Evolutionary conservation across 768 basidiomycete genomes (phyloP), one percentile per base, ranked within the genome.

Genomic region (Mycena floridula): DNA sequence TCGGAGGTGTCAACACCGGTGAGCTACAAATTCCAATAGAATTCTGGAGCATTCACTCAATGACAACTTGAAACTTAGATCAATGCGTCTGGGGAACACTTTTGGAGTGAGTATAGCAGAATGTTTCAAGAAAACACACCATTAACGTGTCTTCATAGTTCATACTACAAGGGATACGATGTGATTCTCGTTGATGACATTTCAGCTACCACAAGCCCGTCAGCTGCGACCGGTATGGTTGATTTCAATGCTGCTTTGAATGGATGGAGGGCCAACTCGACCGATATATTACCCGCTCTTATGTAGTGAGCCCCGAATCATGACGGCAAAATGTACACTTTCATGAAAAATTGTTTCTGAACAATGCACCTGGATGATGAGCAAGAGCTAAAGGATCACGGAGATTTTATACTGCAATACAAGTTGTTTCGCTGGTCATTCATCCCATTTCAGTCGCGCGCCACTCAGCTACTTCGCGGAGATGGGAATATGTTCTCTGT

Each of bases 1-100:
- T 61, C 40, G 62, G 59, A 9, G 63, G 63, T 15, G 63, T 64
- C 6, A 64, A 64, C 40, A 60, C 62, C 20, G 21, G 20, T 26
- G 21, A 20, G 18, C 22, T 25, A 6, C 37, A 4, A n/a, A n/a
- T n/a, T n/a, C n/a, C n/a, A n/a, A n/a, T n/a, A n/a, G n/a, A n/a
- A n/a, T n/a, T n/a, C n/a, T n/a, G n/a, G n/a, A n/a, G n/a, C n/a
- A n/a, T n/a, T n/a, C n/a, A n/a, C n/a, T n/a, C n/a, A n/a, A n/a
- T n/a, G n/a, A n/a, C n/a, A n/a, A n/a, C 16, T 35, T 40, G 18
- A 23, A n/a, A n/a, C 30, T 26, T 1, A 21, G 62, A 64, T 35
- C 62, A 64, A 50, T 64, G 62, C 36, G 62, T 64, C 18, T 60
- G 59, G 57, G 62, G 62, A 21, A 64, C 62, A 2, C 50, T 64